These are phyloP conservation scores for Apophysomyces sp. DNA, from an alignment of 371 early-diverging fungal genomes.

Conservation along the genomic window DNA sequence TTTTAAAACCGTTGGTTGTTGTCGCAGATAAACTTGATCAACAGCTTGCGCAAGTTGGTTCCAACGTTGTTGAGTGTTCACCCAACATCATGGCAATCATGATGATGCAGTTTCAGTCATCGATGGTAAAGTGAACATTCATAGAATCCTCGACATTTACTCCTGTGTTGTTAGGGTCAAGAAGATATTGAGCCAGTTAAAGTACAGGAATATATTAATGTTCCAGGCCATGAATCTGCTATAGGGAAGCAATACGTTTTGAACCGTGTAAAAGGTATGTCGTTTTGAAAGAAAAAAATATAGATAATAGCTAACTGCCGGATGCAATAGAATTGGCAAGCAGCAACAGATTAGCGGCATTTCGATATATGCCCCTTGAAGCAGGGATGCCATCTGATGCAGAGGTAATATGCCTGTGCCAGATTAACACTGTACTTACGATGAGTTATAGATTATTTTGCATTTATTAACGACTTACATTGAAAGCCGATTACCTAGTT, in stretches of 20 bases:
- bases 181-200: not conserved
- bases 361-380: constrained; percentile 1
- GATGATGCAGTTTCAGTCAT: constrained; percentile 3
- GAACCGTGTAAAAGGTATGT: constrained; percentile 13
- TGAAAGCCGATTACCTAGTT: constrained; percentile 1
- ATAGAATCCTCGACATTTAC: not conserved
- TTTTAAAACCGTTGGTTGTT: constrained; percentile 5
- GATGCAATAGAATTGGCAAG: not conserved
- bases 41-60: constrained; percentile 7
- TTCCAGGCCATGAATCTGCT: constrained; percentile 10
- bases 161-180: not conserved
- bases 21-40: constrained; percentile 9
- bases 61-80: constrained; percentile 12
- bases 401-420: constrained; percentile 4
- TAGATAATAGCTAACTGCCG: not conserved
- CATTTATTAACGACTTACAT: constrained; percentile 12
- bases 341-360: constrained; percentile 6
- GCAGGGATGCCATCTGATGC: constrained; percentile 10
- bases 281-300: not conserved
- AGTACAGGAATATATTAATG: constrained; percentile 9
- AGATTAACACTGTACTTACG: not conserved
- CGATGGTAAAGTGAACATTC: constrained; percentile 1
- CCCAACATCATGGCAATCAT: constrained; percentile 10
- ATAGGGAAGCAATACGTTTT: constrained; percentile 6
- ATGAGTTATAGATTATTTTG: constrained; percentile 5